Conservation (phyloP, 208 protist species). For the Crithidia brevicula region DNA sequence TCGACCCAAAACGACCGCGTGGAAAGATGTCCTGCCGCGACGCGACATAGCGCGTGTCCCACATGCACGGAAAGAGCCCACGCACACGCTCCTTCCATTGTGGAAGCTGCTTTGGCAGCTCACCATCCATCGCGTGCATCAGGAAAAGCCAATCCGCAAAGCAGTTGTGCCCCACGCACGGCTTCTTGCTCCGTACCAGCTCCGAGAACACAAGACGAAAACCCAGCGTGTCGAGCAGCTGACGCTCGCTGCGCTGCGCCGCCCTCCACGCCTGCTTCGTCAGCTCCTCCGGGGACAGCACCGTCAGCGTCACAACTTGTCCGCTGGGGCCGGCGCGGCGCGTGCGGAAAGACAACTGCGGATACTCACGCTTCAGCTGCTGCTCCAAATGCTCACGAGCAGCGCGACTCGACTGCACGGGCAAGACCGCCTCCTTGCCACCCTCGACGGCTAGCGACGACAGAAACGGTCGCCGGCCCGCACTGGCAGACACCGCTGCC, state of each 20-base stretch:
- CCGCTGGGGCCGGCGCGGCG: slow-evolving; percentile 41
- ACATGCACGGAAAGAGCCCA: slow-evolving; percentile 63
- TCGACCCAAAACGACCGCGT: slow-evolving; percentile 36
- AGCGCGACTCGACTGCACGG: slow-evolving; percentile 40
- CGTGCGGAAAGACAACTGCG: slow-evolving; percentile 42
- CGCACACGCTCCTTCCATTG: slow-evolving; percentile 51
- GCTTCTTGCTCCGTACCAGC: slow-evolving; percentile 63
- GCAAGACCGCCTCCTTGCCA: slow-evolving; percentile 49
- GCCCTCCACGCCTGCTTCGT: slow-evolving; percentile 25
- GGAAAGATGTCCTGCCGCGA: slow-evolving; percentile 45
- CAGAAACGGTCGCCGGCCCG: slow-evolving; percentile 15
- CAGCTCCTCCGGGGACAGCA: slow-evolving; percentile 44
- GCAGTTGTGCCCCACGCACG: slow-evolving; percentile 84
- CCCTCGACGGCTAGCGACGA: slow-evolving; percentile 23
- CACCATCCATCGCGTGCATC: slow-evolving; percentile 43
- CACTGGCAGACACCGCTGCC: neutral
- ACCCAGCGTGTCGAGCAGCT: slow-evolving; percentile 57
- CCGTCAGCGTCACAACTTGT: slow-evolving; percentile 38
- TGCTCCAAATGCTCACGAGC: slow-evolving; percentile 47
- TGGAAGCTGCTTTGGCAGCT: slow-evolving; percentile 46
- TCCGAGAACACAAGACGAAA: slow-evolving; percentile 72
- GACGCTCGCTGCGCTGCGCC: slow-evolving; percentile 26
- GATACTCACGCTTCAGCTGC: slow-evolving; percentile 25
- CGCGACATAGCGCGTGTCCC: slow-evolving; percentile 73
- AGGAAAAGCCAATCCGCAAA: slow-evolving; percentile 82